Percentiles rank a stretch among this genome's conserved stretches.
Evolutionary conservation across 306 rosid species (phyloP).

Genomic region (Citrullus colocynthis): DNA sequence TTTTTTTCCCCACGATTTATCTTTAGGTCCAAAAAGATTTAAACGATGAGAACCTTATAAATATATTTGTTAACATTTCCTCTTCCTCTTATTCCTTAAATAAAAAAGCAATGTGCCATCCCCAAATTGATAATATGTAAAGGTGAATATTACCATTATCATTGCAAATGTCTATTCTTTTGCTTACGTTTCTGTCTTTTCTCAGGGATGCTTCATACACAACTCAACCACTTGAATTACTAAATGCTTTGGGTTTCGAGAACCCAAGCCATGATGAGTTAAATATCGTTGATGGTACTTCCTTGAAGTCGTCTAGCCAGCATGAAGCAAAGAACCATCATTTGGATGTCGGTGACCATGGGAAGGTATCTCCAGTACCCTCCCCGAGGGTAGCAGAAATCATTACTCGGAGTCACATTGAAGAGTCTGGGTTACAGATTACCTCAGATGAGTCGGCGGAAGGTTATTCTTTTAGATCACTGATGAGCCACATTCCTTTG

Average conservation of each 20-base stretch:
- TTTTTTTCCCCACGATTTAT: neutral
- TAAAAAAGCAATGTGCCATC: neutral
- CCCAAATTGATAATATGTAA: neutral
- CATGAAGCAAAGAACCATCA: slow-evolving; percentile 27
- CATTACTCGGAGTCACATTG: slow-evolving; percentile 17
- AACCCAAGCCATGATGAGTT: slow-evolving; percentile 38
- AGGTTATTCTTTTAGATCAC: slow-evolving; percentile 34
- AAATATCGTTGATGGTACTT: slow-evolving; percentile 24
- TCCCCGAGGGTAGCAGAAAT: slow-evolving; percentile 36
- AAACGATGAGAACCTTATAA: neutral
- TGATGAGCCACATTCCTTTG: neutral
- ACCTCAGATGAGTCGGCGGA: slow-evolving; percentile 64
- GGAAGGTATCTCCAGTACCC: slow-evolving; percentile 26
- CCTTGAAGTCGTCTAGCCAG: slow-evolving; percentile 23
- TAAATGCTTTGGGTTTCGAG: slow-evolving; percentile 67
- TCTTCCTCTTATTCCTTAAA: neutral
- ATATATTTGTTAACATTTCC: neutral
- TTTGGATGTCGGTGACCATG: slow-evolving; percentile 32
- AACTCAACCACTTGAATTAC: slow-evolving; percentile 92
- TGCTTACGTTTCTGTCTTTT: slow-evolving; percentile 14
- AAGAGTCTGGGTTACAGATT: slow-evolving; percentile 29
- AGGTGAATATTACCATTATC: neutral
- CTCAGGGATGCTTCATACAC: slow-evolving; percentile 89
- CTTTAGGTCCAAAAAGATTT: neutral
- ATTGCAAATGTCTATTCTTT: slow-evolving; percentile 5